A percentile compares a stretch with the other conserved stretches of the same genome.
Evolutionary conservation across 495 filamentous ascomycete genomes (phyloP).

Genomic region (Terfezia claveryi): DNA sequence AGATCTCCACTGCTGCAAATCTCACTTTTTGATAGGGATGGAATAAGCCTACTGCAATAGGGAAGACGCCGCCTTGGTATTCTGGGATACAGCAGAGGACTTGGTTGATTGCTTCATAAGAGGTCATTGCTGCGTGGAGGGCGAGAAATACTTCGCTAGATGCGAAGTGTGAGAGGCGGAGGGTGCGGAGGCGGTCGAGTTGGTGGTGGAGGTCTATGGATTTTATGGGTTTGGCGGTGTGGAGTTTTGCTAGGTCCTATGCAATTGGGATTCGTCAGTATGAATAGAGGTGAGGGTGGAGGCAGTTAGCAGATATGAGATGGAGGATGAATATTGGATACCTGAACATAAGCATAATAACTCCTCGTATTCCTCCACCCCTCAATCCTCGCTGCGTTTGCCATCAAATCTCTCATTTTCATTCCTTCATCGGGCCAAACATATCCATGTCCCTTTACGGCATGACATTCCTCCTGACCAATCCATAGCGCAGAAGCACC

Average conservation of each 20-base stretch:
- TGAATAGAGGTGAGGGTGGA: no score
- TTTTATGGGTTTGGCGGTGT: slow-evolving; percentile 51
- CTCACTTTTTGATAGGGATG: slow-evolving; percentile 66
- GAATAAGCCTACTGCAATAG: slow-evolving; percentile 78
- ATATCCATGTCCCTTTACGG: slow-evolving; percentile 66
- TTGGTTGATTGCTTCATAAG: slow-evolving; percentile 75
- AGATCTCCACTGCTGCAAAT: slow-evolving; percentile 49
- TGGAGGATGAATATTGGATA: slow-evolving; percentile 12
- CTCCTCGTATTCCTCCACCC: slow-evolving; percentile 87
- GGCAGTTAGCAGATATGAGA: not conserved
- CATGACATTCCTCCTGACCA: slow-evolving; percentile 48
- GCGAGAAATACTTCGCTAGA: slow-evolving; percentile 62
- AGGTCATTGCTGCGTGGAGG: slow-evolving; percentile 48
- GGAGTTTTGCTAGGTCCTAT: slow-evolving; percentile 41
- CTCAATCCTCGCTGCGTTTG: slow-evolving; percentile 77
- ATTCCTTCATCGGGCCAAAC: slow-evolving; percentile 71
- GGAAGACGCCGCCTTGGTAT: slow-evolving; percentile 75
- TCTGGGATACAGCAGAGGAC: slow-evolving; percentile 71
- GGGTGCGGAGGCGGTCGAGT: slow-evolving; percentile 64
- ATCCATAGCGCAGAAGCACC: slow-evolving; percentile 80
- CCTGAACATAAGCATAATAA: slow-evolving; percentile 88
- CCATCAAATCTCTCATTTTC: slow-evolving; percentile 67
- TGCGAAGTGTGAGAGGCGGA: slow-evolving; percentile 48
- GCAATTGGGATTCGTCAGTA: no score
- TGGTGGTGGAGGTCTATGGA: slow-evolving; percentile 73